Conservation (phyloP, 257 asterid genomes). For the Cruciata laevipes region DNA sequence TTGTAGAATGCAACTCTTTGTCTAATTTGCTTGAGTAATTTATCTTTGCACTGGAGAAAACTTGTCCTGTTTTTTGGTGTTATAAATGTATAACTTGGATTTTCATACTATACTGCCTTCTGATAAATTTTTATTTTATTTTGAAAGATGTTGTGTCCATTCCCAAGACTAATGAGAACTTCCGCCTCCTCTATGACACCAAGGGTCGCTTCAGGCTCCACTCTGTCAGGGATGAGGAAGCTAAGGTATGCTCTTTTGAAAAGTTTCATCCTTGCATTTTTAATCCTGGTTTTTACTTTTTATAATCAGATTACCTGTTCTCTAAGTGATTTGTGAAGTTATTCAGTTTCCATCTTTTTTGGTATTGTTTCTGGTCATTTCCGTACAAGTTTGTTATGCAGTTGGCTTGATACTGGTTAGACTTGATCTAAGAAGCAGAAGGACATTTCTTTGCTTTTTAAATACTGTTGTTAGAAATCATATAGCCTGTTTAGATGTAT, state of each 20-base stretch:
- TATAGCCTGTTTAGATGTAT: not conserved
- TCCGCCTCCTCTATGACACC: constrained; percentile 70
- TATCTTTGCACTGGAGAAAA: not conserved
- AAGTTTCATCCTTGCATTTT: not conserved
- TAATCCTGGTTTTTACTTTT: not conserved
- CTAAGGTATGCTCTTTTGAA: constrained; percentile 36
- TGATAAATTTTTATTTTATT: not conserved
- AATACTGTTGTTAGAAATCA: no score
- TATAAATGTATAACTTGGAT: not conserved
- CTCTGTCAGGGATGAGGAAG: constrained; percentile 68
- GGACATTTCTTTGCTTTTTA: no score
- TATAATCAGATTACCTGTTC: not conserved
- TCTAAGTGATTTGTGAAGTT: not conserved
- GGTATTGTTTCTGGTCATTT: no score
- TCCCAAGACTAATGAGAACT: constrained; percentile 72
- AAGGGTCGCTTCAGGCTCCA: constrained; percentile 77
- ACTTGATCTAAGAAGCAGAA: no score
- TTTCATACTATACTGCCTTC: not conserved
- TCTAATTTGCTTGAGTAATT: not conserved
- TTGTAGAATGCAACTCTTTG: not conserved
- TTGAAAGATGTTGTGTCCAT: constrained; percentile 64
- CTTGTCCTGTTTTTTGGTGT: not conserved
- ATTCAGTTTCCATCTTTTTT: not conserved
- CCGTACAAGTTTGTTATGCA: no score
- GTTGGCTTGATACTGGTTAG: no score